A percentile compares a stretch with the other conserved stretches of the same genome.
phyloP scores from a whole-genome alignment of 1,284 basidiomycete species.

The Ganoderma meredithae region DNA sequence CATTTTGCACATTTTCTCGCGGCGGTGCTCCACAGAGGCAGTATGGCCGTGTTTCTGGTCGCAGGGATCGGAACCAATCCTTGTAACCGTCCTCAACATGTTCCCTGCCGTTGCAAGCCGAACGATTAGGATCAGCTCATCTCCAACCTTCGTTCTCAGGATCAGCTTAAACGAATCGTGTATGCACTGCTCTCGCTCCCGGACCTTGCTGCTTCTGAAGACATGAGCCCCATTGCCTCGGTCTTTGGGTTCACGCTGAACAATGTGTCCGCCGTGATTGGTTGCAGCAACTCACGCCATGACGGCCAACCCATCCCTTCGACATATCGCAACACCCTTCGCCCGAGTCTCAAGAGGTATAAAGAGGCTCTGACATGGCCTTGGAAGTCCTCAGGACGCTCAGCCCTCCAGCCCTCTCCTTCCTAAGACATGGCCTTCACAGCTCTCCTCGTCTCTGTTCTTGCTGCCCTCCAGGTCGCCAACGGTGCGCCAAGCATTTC shows the following conservation, averaged over 20 bases:
- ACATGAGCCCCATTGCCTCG: slow-evolving; percentile 7
- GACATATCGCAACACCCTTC: not conserved
- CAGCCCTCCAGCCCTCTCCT: slow-evolving; percentile 5
- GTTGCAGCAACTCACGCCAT: not conserved
- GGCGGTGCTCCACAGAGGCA: not conserved
- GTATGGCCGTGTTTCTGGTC: not conserved
- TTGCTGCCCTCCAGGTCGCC: slow-evolving; percentile 22
- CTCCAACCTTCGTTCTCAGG: not conserved
- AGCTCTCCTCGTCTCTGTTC: slow-evolving; percentile 22
- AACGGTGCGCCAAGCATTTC: slow-evolving; percentile 17
- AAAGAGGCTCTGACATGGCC: slow-evolving; percentile 5
- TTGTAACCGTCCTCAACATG: not conserved
- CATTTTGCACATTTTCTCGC: not conserved
- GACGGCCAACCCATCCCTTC: slow-evolving; percentile 14
- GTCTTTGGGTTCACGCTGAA: slow-evolving; percentile 8
- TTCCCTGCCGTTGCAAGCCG: not conserved
- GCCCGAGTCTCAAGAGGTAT: slow-evolving; percentile 17
- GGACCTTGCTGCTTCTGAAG: slow-evolving; percentile 3
- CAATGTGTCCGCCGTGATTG: slow-evolving; percentile 18
- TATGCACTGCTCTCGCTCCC: slow-evolving; percentile 4
- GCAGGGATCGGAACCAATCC: slow-evolving; percentile 2
- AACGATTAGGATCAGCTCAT: not conserved
- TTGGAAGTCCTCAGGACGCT: slow-evolving; percentile 17
- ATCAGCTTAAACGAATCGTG: not conserved
- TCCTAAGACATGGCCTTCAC: slow-evolving; percentile 23